Percentiles rank a stretch among this genome's conserved stretches.
phyloP scores from a whole-genome alignment of 1,284 basidiomycete species.

The Malassezia dermatis region DNA sequence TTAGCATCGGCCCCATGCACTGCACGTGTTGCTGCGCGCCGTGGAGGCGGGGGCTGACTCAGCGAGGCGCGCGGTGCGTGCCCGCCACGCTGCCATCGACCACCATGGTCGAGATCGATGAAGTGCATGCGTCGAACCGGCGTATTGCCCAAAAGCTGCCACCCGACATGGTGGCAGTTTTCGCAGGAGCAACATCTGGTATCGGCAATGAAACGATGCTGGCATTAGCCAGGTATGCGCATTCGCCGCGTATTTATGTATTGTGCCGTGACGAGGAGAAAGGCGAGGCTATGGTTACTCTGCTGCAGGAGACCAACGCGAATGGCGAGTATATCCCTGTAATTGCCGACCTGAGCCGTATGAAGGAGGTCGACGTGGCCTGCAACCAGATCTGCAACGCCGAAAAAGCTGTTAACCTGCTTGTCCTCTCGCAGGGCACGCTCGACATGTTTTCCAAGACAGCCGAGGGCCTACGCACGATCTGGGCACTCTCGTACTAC shows the following conservation, averaged over 20 bases:
- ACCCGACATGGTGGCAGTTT: neutral
- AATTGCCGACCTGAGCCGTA: constrained; percentile 1
- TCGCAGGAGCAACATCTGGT: constrained; percentile 5
- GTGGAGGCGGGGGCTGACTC: constrained; percentile 4
- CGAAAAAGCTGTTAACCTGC: constrained; percentile 9
- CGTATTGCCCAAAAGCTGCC: neutral
- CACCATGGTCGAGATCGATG: constrained; percentile 9
- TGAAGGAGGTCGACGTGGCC: constrained; percentile 2
- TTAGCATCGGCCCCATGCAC: too few relatives aligned
- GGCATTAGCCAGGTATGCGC: neutral
- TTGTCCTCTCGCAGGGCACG: constrained; percentile 7
- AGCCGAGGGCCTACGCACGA: neutral
- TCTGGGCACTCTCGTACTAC: constrained; percentile 7
- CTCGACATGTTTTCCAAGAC: constrained; percentile 2
- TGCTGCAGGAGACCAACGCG: neutral
- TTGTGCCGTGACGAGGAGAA: constrained; percentile 1
- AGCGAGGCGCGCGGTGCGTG: neutral
- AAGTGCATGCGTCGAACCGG: constrained; percentile 7
- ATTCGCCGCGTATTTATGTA: constrained; percentile 5
- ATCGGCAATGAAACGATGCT: constrained; percentile 2
- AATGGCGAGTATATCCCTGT: neutral
- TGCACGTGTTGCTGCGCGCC: neutral
- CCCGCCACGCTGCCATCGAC: neutral
- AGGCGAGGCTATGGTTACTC: neutral
- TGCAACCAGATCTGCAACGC: neutral